Conservation (phyloP, 2,329 filamentous ascomycete genomes). For the Elsinoe batatas region DNA sequence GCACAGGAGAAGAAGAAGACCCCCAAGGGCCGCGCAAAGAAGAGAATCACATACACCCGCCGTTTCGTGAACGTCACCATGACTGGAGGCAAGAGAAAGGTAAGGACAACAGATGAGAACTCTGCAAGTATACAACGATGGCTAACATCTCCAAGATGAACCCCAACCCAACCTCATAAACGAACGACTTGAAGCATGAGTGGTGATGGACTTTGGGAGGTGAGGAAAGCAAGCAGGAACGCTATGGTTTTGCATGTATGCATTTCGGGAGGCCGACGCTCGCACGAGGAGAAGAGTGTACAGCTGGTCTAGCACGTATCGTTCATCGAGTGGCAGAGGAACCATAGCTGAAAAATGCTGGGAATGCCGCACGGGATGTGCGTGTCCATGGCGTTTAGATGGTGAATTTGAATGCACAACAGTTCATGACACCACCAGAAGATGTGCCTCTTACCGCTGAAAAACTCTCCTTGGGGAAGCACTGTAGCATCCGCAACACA, state of each 20-base stretch:
- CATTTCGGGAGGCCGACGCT: constrained; percentile 8
- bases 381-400: constrained; percentile 13
- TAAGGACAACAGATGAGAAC: constrained; percentile 38
- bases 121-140: constrained; percentile 23
- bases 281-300: constrained; percentile 14
- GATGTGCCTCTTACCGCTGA: background rate
- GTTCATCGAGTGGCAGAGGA: constrained; percentile 11
- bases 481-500: background rate
- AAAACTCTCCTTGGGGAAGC: background rate
- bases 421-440: background rate
- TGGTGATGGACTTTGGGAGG: background rate
- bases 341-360: constrained; percentile 13
- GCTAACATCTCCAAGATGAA: constrained; percentile 54
- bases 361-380: constrained; percentile 13
- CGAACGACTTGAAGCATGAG: constrained; percentile 1
- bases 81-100: constrained; percentile 98
- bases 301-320: constrained; percentile 2
- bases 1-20: constrained; percentile 91
- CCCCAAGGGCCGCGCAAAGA: constrained; percentile 94
- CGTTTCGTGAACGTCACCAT: constrained; percentile 97
- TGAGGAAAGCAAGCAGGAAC: background rate
- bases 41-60: constrained; percentile 92
- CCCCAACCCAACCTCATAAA: constrained; percentile 68
- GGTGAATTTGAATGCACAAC: constrained; percentile 6
- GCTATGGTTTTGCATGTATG: background rate